Evolutionary conservation across 2,329 filamentous ascomycete species (phyloP).

Genomic region (Thelonectria discophora): DNA sequence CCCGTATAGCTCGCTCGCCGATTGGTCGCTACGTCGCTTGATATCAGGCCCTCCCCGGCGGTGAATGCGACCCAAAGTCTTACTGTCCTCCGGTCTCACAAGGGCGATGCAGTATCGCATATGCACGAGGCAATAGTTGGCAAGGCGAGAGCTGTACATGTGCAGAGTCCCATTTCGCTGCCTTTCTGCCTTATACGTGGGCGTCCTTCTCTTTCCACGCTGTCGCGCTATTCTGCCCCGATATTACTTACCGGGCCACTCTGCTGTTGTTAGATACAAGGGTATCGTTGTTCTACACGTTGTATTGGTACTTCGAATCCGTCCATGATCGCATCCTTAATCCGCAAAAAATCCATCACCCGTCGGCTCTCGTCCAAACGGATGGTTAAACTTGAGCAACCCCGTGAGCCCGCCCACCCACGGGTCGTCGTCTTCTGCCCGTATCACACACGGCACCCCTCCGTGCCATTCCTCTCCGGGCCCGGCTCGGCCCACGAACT

Average conservation of each 20-base stretch:
- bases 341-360: slow-evolving; percentile 42
- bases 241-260: neutral
- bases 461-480: slow-evolving; percentile 68
- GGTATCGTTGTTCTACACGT: slow-evolving; percentile 18
- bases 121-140: neutral
- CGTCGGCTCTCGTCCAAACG: slow-evolving; percentile 71
- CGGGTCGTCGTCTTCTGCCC: slow-evolving; percentile 81
- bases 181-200: neutral
- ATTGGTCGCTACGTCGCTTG: too few species aligned
- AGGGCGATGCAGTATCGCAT: neutral
- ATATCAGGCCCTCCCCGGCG: neutral
- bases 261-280: neutral
- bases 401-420: slow-evolving; percentile 97
- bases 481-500: slow-evolving; percentile 68
- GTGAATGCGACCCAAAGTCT: neutral
- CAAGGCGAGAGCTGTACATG: neutral
- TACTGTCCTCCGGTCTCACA: neutral
- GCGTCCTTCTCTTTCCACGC: neutral
- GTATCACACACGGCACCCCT: slow-evolving; percentile 91
- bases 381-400: slow-evolving; percentile 95
- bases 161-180: neutral
- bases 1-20: too few species aligned
- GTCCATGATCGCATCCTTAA: slow-evolving; percentile 22
- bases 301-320: neutral
- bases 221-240: neutral